Conservation (phyloP, 306 rosid species). For the Arachis stenosperma region DNA sequence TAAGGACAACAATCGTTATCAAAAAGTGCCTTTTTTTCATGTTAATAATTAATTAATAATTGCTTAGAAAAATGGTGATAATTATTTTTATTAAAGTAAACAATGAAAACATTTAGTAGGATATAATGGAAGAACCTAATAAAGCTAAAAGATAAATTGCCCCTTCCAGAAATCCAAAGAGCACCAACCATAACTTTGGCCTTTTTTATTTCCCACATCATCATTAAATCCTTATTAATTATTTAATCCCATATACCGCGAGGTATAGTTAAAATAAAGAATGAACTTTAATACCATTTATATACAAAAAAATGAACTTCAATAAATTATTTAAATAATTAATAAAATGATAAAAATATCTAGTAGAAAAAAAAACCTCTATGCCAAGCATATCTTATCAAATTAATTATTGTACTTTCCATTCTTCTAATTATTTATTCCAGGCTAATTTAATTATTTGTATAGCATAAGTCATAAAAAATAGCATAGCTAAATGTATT, state of each 20-base stretch:
- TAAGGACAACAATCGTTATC: not conserved
- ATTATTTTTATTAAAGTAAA: constrained; percentile 1
- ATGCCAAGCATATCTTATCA: constrained; percentile 36
- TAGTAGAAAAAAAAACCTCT: not conserved
- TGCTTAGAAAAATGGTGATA: not conserved
- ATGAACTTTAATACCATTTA: too few relatives aligned
- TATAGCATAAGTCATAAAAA: not conserved
- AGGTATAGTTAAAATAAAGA: too few relatives aligned
- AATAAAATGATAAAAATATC: too few relatives aligned
- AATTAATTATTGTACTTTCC: constrained; percentile 2
- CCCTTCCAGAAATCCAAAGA: constrained; percentile 39
- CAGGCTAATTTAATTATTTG: not conserved
- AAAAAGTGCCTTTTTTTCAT: constrained; percentile 14
- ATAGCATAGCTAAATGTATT: constrained; percentile 2
- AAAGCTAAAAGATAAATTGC: constrained; percentile 6
- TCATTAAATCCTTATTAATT: not conserved
- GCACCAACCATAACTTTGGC: not conserved
- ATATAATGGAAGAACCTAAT: constrained; percentile 32
- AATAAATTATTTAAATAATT: too few relatives aligned
- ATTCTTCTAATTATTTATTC: not conserved
- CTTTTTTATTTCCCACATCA: not conserved
- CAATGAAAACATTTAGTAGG: constrained; percentile 21
- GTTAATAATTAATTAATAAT: not conserved
- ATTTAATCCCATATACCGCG: not conserved
- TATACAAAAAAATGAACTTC: too few relatives aligned